Evolutionary conservation across 768 basidiomycete species (phyloP).

Genomic region (Rhizopogon vinicolor): DNA sequence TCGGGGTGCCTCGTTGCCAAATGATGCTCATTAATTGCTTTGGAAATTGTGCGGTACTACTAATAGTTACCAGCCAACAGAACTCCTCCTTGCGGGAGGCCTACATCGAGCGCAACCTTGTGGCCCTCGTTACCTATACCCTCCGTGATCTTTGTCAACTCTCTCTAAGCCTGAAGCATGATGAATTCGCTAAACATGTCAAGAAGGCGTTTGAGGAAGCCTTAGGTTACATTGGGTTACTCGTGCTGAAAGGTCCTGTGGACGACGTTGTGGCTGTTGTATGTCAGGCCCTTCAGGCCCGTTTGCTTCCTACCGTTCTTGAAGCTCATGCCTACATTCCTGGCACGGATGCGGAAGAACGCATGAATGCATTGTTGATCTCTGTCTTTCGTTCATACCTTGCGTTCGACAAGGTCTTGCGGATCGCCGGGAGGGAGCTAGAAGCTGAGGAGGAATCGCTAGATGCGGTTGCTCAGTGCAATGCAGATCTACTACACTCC

Average conservation of each 20-base stretch:
- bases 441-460: not conserved
- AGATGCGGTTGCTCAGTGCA: not conserved
- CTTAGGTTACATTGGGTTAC: not conserved
- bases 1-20: not conserved
- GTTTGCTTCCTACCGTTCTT: not conserved
- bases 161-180: not conserved
- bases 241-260: constrained; percentile 1
- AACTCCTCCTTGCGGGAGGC: not conserved
- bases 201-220: constrained; percentile 1
- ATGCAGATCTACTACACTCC: not conserved
- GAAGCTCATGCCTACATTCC: not conserved
- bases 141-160: constrained; percentile 1
- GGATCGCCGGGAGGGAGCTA: not conserved
- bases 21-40: constrained; percentile 1
- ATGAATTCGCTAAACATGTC: not conserved
- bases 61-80: not conserved
- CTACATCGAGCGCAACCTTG: not conserved
- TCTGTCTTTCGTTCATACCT: constrained; percentile 1
- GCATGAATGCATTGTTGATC: not conserved
- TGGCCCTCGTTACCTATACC: not conserved
- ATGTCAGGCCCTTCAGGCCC: not conserved
- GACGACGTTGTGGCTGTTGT: not conserved
- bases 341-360: not conserved
- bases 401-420: not conserved
- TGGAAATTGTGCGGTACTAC: not conserved